Evolutionary conservation across 2,329 filamentous ascomycete genomes (phyloP).

Genomic region (Alternaria brassicae): DNA sequence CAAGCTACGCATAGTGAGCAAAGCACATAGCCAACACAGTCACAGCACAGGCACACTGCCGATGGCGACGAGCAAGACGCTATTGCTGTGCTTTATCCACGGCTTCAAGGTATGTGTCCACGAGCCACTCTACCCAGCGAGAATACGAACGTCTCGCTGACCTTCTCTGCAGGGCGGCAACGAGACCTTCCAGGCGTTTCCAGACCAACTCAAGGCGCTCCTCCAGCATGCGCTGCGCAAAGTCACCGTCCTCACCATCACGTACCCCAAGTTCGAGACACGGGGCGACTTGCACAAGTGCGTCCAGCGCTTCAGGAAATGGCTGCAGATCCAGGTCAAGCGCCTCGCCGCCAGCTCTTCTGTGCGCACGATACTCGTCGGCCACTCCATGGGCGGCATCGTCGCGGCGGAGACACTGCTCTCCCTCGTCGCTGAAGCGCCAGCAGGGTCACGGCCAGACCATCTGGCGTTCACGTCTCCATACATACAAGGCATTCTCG

Average conservation of each 20-base stretch:
- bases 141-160: conserved; percentile 21
- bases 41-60: conserved; percentile 47
- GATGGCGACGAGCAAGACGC: conserved; percentile 73
- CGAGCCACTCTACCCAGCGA: conserved; percentile 1
- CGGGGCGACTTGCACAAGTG: conserved; percentile 75
- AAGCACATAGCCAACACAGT: too few species aligned
- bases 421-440: conserved; percentile 68
- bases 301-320: conserved; percentile 76
- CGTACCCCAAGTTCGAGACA: conserved; percentile 87
- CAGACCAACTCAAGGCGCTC: conserved; percentile 71
- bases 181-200: conserved; percentile 78
- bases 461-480: conserved; percentile 84
- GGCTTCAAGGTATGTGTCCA: conserved; percentile 75
- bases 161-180: conserved; percentile 68
- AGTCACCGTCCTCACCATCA: conserved; percentile 69
- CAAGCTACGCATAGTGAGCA: too few species aligned
- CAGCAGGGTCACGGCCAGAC: conserved; percentile 43
- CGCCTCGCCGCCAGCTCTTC: conserved; percentile 88
- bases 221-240: conserved; percentile 72
- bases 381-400: conserved; percentile 89
- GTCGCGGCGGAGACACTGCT: conserved; percentile 90
- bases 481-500: conserved; percentile 86
- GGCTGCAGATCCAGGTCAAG: conserved; percentile 92
- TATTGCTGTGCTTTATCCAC: conserved; percentile 84
- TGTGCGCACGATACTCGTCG: conserved; percentile 80